phyloP scores from a whole-genome alignment of 768 basidiomycete genomes.

The Infundibulicybe gibba region DNA sequence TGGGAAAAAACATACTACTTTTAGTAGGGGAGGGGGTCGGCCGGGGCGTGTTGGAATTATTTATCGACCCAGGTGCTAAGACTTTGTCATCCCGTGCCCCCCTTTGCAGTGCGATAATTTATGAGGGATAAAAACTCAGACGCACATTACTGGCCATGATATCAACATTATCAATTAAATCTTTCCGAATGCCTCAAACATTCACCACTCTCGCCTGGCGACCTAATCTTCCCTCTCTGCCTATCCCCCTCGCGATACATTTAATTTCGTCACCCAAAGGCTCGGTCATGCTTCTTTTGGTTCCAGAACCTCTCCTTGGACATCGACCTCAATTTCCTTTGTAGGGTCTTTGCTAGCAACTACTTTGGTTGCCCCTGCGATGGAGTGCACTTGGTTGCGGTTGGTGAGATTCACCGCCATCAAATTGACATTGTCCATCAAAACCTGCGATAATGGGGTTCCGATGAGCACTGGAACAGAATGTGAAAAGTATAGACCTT shows the following conservation, averaged over 20 bases:
- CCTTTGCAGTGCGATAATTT: no score
- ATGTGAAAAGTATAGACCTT: constrained; percentile 45
- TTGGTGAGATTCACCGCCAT: constrained; percentile 91
- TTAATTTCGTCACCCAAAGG: constrained; percentile 73
- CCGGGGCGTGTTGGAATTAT: no score
- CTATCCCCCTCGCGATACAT: constrained; percentile 92
- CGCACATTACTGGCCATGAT: constrained; percentile 90
- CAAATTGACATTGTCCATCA: constrained; percentile 81
- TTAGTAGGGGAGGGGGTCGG: no score
- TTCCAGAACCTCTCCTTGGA: constrained; percentile 88
- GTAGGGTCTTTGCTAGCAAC: constrained; percentile 92
- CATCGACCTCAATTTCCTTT: constrained; percentile 90
- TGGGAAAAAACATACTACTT: no score
- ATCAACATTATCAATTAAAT: constrained; percentile 93
- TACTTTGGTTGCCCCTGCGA: constrained; percentile 90
- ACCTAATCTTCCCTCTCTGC: constrained; percentile 92
- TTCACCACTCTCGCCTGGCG: constrained; percentile 93
- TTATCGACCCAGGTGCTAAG: no score
- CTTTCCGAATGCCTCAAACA: constrained; percentile 97
- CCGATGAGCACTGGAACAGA: neutral
- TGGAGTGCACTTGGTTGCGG: constrained; percentile 82
- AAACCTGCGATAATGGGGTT: constrained; percentile 37
- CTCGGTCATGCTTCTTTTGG: constrained; percentile 90
- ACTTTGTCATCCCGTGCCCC: no score
- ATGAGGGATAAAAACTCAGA: constrained; percentile 11